Evolutionary conservation across 2,329 filamentous ascomycete genomes (phyloP).

Genomic region (Cladophialophora yegresii): DNA sequence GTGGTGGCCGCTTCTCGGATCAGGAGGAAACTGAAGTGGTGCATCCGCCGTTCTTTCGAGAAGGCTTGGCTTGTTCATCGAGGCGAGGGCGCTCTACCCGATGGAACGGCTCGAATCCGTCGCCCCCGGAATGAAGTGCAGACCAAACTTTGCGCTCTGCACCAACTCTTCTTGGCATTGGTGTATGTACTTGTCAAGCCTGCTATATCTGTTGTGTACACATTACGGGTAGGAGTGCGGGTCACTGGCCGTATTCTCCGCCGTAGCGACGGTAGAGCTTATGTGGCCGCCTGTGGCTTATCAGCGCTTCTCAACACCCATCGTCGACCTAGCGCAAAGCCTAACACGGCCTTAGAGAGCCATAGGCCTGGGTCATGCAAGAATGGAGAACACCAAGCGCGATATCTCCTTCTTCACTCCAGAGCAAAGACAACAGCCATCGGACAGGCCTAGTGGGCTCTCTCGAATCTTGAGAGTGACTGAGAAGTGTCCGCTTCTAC

Average conservation of each 20-base stretch:
- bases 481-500: not conserved
- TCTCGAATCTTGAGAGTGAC: no score
- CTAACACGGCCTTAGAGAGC: not conserved
- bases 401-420: no score
- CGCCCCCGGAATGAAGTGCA: not conserved
- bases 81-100: not conserved
- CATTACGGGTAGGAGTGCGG: not conserved
- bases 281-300: no score
- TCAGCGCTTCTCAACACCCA: no score
- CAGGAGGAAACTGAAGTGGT: not conserved
- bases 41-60: not conserved
- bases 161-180: not conserved
- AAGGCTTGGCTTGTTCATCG: not conserved
- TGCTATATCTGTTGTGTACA: no score
- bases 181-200: not conserved
- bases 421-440: no score
- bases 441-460: no score
- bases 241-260: not conserved
- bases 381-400: no score
- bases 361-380: no score
- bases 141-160: not conserved
- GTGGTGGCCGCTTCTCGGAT: not conserved
- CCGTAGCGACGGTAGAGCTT: not conserved
- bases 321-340: not conserved
- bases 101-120: not conserved